Percentiles rank a stretch among this genome's conserved stretches.
These are phyloP conservation scores for Pseudopyrenochaeta lycopersici DNA, from an alignment of 2,329 filamentous ascomycete species.

Conservation along the genomic window DNA sequence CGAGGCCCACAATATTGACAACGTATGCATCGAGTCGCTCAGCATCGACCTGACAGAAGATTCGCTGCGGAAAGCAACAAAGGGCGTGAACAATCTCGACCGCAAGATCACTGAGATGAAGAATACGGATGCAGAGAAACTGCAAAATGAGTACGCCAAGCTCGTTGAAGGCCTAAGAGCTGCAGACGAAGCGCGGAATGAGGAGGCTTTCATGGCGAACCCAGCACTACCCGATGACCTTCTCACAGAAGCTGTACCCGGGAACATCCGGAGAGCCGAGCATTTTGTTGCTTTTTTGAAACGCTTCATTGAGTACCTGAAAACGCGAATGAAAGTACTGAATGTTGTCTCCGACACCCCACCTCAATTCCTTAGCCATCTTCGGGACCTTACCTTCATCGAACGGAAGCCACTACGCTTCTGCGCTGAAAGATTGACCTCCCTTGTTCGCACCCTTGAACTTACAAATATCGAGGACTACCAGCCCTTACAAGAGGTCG, in stretches of 20 bases:
- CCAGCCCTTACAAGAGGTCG: slow-evolving; percentile 94
- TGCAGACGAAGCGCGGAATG: slow-evolving; percentile 86
- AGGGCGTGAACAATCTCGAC: slow-evolving; percentile 90
- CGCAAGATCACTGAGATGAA: slow-evolving; percentile 94
- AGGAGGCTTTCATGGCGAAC: slow-evolving; percentile 97
- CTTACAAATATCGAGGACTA: slow-evolving; percentile 98
- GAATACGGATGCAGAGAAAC: slow-evolving; percentile 89
- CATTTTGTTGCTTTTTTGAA: slow-evolving; percentile 96
- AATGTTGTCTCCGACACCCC: slow-evolving; percentile 98
- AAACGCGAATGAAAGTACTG: slow-evolving; percentile 97
- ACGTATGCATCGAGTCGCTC: slow-evolving; percentile 96
- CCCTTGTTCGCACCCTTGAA: slow-evolving; percentile 91
- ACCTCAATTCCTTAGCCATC: slow-evolving; percentile 88
- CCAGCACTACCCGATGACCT: slow-evolving; percentile 92
- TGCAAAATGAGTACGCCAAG: slow-evolving; percentile 95
- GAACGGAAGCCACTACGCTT: slow-evolving; percentile 95
- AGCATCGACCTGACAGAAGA: slow-evolving; percentile 98
- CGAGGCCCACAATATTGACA: slow-evolving; percentile 99
- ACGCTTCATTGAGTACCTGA: slow-evolving; percentile 96
- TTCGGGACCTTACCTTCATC: slow-evolving; percentile 96
- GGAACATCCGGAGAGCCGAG: slow-evolving; percentile 94
- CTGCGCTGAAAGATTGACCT: slow-evolving; percentile 93
- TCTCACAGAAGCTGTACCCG: slow-evolving; percentile 93
- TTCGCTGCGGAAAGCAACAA: slow-evolving; percentile 86
- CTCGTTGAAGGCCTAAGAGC: slow-evolving; percentile 90